Percentiles rank a stretch among this genome's conserved stretches.
phyloP scores from a whole-genome alignment of 2,329 filamentous ascomycete genomes.

The Exophiala lecanii-corni region DNA sequence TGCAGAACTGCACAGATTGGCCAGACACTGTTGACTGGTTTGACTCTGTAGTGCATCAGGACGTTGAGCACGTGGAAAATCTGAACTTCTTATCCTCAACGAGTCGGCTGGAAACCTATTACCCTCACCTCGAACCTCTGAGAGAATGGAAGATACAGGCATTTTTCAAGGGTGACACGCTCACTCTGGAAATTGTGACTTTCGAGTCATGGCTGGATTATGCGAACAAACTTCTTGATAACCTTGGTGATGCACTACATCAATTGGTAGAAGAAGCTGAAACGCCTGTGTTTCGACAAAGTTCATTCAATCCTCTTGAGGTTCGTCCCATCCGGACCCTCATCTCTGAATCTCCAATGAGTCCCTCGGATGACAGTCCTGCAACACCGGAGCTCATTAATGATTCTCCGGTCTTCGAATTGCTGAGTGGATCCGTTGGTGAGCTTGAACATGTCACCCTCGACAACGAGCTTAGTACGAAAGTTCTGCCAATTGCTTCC shows the following conservation, averaged over 20 bases:
- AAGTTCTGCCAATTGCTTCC: too few relatives aligned
- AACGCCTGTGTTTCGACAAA: background rate
- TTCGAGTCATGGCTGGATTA: slow-evolving; percentile 53
- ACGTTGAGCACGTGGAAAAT: slow-evolving; percentile 57
- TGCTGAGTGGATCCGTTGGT: background rate
- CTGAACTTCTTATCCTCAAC: slow-evolving; percentile 33
- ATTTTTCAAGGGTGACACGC: slow-evolving; percentile 49
- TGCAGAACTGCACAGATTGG: slow-evolving; percentile 45
- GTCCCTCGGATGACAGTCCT: background rate
- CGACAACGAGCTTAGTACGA: too few relatives aligned
- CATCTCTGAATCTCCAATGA: background rate
- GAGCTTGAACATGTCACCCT: background rate
- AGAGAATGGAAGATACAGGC: slow-evolving; percentile 59
- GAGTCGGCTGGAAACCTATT: slow-evolving; percentile 54
- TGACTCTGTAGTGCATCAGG: slow-evolving; percentile 56
- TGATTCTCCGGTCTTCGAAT: background rate
- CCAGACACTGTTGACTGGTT: slow-evolving; percentile 42
- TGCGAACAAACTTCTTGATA: slow-evolving; percentile 49
- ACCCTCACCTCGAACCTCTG: slow-evolving; percentile 54
- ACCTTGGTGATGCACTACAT: slow-evolving; percentile 43
- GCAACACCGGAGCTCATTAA: background rate
- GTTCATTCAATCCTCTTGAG: too few relatives aligned
- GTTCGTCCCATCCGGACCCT: too few relatives aligned
- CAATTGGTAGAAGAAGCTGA: slow-evolving; percentile 33
- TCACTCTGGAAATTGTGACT: slow-evolving; percentile 57